Base-by-base conservation (phyloP, 805 yeast species). In the Saccharomycopsis fibuligera region DNA sequence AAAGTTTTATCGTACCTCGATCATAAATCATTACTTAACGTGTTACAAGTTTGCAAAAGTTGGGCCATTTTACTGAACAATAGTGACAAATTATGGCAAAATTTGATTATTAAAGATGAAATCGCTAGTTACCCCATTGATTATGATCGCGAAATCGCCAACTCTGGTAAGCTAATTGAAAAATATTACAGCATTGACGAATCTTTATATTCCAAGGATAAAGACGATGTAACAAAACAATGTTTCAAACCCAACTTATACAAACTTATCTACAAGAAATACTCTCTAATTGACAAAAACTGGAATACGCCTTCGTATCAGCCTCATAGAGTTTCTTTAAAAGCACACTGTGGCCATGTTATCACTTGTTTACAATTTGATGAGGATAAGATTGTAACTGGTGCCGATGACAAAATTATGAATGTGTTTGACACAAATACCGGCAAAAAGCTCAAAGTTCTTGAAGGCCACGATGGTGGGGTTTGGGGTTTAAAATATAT, bases 401-500 rank as follows among this genome's bases (percentile, higher is more conserved):
- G 96, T 27, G 89, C 95, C 1, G 97, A 90, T 58, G 96, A 88
- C 56, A 78, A 78, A 54, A 76, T 79, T 61, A 86, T 93, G 53
- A 81, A 86, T 54, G 81, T 93, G 6, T 88, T 86, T 64, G 83
- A 83, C 55, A 80, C 96, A 0, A 68, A 72, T 27, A 78, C 85
- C 1, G 97, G 97, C 4, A 67, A 68, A 37, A 69, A 83, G 45
- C 59, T 81, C 6, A 69, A 75, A 37, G 79, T 80, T 4, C 70
- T 93, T 39, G 71, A 74, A 38, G 97, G 96, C 5, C 99, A 93
- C 61, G 95, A 85, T 47, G 99, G 99, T 40, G 99, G 99, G 35
- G 99, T 93, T 4, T 93, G 99, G 99, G 98, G 99, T 1, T 73
- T 93, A 62, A 88, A 91, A 65, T 90, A 89, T 61, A 72, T 77